phyloP scores from a whole-genome alignment of 2,329 filamentous ascomycete species.

The Bipolaris victoriae region DNA sequence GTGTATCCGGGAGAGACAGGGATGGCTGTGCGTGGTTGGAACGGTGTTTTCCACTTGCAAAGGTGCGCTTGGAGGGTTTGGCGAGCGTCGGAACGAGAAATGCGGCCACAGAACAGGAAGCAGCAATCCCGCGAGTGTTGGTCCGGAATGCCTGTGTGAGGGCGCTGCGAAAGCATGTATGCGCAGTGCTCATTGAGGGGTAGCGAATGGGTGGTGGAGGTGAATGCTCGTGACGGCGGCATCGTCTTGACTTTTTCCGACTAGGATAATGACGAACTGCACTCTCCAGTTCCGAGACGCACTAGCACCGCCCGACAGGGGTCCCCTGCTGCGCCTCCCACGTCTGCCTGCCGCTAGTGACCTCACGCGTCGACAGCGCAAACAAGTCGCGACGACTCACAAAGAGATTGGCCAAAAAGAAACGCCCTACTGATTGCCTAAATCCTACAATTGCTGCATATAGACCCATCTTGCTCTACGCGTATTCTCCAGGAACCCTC shows the following conservation, averaged over 20 bases:
- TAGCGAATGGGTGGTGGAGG: conserved; percentile 20
- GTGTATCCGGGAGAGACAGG: conserved; percentile 3
- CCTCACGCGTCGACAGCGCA: conserved; percentile 19
- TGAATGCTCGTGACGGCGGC: conserved; percentile 23
- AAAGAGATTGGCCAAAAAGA: neutral
- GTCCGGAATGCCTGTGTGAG: conserved; percentile 46
- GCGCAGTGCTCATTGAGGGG: conserved; percentile 48
- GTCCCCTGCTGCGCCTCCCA: conserved; percentile 11
- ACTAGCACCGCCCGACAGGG: conserved; percentile 14
- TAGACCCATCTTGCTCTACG: conserved; percentile 8
- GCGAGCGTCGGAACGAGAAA: conserved; percentile 45
- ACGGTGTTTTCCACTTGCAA: conserved; percentile 31
- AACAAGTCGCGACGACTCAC: conserved; percentile 17
- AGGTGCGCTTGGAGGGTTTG: conserved; percentile 31
- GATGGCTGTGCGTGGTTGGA: conserved; percentile 11
- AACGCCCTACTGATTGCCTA: neutral
- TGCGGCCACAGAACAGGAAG: conserved; percentile 36
- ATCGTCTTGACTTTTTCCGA: conserved; percentile 35
- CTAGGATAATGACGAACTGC: conserved; percentile 30
- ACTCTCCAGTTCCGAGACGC: conserved; percentile 19
- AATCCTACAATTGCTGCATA: neutral
- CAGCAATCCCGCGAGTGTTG: conserved; percentile 25
- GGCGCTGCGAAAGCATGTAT: conserved; percentile 47
- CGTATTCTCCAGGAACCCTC: neutral
- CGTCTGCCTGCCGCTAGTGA: conserved; percentile 20